Evolutionary conservation across 345 rosid genomes (phyloP).

Genomic region (Lepidium africanum): DNA sequence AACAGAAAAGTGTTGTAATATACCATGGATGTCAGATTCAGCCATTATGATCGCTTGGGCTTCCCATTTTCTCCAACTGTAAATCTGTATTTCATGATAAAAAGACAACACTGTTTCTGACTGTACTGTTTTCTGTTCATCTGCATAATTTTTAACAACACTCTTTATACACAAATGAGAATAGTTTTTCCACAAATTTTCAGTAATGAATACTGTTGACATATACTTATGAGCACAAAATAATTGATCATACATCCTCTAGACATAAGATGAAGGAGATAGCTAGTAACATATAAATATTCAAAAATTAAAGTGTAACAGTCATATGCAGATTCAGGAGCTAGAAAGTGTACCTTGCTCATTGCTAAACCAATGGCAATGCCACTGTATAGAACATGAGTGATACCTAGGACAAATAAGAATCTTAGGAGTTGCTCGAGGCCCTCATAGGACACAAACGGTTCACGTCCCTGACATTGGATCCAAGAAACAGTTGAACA

Average conservation of each 20-base stretch:
- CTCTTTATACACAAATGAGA: not conserved
- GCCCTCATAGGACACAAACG: conserved; percentile 78
- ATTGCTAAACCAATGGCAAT: conserved; percentile 84
- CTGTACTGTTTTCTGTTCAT: not conserved
- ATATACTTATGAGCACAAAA: not conserved
- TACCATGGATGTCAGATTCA: conserved; percentile 64
- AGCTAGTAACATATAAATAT: not conserved
- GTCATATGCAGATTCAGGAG: not conserved
- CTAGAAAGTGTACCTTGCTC: conserved; percentile 63
- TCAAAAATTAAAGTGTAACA: not conserved
- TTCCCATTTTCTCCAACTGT: conserved; percentile 97
- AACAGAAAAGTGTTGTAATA: not conserved
- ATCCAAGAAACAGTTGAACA: conserved; percentile 5
- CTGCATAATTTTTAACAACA: not conserved
- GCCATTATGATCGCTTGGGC: conserved; percentile 41
- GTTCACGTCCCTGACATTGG: conserved; percentile 70
- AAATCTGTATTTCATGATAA: conserved; percentile 41
- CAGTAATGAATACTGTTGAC: too few relatives aligned
- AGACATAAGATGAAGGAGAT: not conserved
- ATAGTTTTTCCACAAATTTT: not conserved
- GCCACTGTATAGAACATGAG: conserved; percentile 85
- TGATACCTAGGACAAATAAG: conserved; percentile 79
- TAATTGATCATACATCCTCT: too few relatives aligned
- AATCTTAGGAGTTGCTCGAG: conserved; percentile 89
- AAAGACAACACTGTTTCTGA: conserved; percentile 8